Percentiles rank a stretch among this genome's conserved stretches.
phyloP scores from a whole-genome alignment of 2,329 filamentous ascomycete species.

The Conoideocrella luteorostrata region DNA sequence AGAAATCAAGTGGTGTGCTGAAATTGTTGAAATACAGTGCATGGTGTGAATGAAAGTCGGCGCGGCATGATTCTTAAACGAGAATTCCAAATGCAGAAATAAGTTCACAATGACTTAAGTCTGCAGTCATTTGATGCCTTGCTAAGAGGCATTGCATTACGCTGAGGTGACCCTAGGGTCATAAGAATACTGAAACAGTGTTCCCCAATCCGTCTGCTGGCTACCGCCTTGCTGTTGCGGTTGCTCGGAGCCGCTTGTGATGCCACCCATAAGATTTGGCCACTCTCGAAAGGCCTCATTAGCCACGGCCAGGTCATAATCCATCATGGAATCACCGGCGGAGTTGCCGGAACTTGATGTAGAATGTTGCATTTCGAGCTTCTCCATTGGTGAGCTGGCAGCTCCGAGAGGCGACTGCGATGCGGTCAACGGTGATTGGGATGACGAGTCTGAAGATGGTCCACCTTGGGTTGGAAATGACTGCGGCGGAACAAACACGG shows the following conservation, averaged over 20 bases:
- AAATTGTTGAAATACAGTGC: too few species aligned
- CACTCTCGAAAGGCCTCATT: conserved; percentile 35
- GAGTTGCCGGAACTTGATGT: conserved; percentile 18
- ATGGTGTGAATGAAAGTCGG: too few species aligned
- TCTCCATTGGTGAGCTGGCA: conserved; percentile 25
- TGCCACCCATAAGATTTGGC: conserved; percentile 30
- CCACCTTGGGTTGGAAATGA: conserved; percentile 19
- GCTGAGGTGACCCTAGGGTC: conserved; percentile 6
- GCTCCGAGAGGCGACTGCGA: conserved; percentile 24
- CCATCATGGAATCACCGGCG: conserved; percentile 29
- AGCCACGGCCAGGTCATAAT: conserved; percentile 27
- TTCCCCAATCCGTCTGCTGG: conserved; percentile 5
- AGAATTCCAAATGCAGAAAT: too few species aligned
- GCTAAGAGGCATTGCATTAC: background rate
- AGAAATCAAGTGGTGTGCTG: too few species aligned
- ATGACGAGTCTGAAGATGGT: conserved; percentile 26
- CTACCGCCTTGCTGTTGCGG: conserved; percentile 17
- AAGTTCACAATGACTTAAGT: too few species aligned
- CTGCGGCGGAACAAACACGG: conserved; percentile 27
- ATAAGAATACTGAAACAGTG: conserved; percentile 6
- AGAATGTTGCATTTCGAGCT: conserved; percentile 27
- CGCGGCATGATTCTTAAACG: too few species aligned
- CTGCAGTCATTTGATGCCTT: too few species aligned
- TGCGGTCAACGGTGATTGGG: conserved; percentile 25
- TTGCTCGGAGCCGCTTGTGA: conserved; percentile 24